Evolutionary conservation across 2,329 filamentous ascomycete species (phyloP).

Genomic region (Massarina eburnea): DNA sequence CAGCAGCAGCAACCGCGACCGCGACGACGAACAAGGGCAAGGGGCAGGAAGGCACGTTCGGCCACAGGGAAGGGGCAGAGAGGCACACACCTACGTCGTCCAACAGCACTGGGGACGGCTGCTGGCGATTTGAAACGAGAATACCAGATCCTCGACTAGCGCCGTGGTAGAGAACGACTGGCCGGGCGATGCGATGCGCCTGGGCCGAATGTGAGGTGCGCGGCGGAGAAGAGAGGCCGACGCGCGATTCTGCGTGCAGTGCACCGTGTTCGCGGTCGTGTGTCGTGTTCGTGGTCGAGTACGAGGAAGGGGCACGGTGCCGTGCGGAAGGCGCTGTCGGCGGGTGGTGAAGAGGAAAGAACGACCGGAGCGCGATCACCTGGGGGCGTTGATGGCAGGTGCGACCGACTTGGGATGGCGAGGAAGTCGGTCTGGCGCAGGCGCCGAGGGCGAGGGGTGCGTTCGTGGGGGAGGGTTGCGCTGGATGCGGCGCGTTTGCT

Average conservation of each 20-base stretch:
- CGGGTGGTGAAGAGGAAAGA: slow-evolving; percentile 3
- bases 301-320: slow-evolving; percentile 5
- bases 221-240: slow-evolving; percentile 21
- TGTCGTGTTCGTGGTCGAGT: not conserved
- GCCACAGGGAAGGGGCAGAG: slow-evolving; percentile 13
- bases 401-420: slow-evolving; percentile 24
- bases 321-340: slow-evolving; percentile 4
- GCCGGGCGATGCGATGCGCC: slow-evolving; percentile 40
- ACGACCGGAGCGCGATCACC: slow-evolving; percentile 7
- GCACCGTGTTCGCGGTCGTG: no score
- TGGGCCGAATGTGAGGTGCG: slow-evolving; percentile 22
- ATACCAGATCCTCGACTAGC: slow-evolving; percentile 48
- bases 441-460: slow-evolving; percentile 21
- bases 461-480: slow-evolving; percentile 15
- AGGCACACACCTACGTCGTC: slow-evolving; percentile 37
- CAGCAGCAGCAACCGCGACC: slow-evolving; percentile 1
- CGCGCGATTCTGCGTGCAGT: no score
- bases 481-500: slow-evolving; percentile 19
- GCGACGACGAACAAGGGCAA: no score
- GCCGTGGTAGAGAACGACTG: slow-evolving; percentile 41
- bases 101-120: slow-evolving; percentile 24
- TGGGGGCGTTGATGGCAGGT: slow-evolving; percentile 9
- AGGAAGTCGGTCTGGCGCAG: slow-evolving; percentile 27
- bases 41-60: slow-evolving; percentile 1
- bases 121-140: slow-evolving; percentile 40